Evolutionary conservation across 2,329 filamentous ascomycete genomes (phyloP).

Genomic region (Annulohypoxylon truncatum): DNA sequence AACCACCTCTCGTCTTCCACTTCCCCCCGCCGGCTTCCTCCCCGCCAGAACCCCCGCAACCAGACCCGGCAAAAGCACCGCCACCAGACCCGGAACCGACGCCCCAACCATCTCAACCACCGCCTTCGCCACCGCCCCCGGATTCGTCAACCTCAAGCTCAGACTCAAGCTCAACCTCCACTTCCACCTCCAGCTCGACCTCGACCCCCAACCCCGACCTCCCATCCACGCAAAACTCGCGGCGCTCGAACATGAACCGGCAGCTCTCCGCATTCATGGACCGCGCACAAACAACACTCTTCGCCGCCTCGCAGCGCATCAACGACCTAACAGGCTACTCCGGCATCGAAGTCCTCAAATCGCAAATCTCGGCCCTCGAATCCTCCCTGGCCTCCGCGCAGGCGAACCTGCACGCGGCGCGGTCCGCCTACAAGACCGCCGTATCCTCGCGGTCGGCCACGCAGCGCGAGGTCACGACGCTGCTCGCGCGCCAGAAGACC

Average conservation of each 20-base stretch:
- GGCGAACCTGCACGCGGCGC: constrained; percentile 74
- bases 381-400: constrained; percentile 69
- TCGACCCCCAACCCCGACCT: constrained; percentile 49
- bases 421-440: constrained; percentile 82
- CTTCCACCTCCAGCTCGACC: background rate
- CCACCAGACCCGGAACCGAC: constrained; percentile 8
- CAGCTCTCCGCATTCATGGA: constrained; percentile 83
- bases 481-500: constrained; percentile 92
- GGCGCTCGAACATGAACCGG: constrained; percentile 57
- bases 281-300: constrained; percentile 84
- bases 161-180: constrained; percentile 14
- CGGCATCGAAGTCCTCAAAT: constrained; percentile 86
- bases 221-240: constrained; percentile 60
- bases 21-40: background rate
- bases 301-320: constrained; percentile 86
- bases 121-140: constrained; percentile 1
- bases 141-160: background rate
- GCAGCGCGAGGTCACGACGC: constrained; percentile 93
- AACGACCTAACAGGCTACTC: constrained; percentile 96
- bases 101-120: constrained; percentile 14
- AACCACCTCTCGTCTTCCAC: constrained; percentile 6
- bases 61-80: constrained; percentile 10
- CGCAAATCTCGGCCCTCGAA: constrained; percentile 78
- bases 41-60: background rate
- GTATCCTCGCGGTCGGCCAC: constrained; percentile 86